A percentile compares a stretch with the other conserved stretches of the same genome.
These are phyloP conservation scores for Fraxinus excelsior DNA, from an alignment of 257 asterid species.

Conservation along the genomic window DNA sequence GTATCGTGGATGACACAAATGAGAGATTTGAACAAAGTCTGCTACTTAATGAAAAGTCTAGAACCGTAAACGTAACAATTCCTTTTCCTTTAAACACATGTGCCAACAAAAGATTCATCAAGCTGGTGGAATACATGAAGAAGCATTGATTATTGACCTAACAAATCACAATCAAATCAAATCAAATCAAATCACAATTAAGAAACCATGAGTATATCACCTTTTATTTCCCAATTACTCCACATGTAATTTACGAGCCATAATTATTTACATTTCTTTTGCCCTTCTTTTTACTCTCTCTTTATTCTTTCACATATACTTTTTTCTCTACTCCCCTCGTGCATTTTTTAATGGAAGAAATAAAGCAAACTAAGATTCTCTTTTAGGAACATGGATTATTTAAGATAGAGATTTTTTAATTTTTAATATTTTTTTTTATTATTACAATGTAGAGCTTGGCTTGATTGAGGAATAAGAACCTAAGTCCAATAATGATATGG, in stretches of 20 bases:
- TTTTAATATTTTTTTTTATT: neutral
- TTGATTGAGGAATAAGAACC: constrained; percentile 53
- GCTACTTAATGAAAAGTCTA: no score
- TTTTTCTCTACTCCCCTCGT: constrained; percentile 15
- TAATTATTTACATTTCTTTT: neutral
- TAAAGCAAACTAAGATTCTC: constrained; percentile 25
- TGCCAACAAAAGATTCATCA: neutral
- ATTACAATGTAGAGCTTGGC: constrained; percentile 23
- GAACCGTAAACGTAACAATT: no score
- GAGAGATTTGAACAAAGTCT: no score
- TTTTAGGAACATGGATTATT: constrained; percentile 7
- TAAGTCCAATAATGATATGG: constrained; percentile 31
- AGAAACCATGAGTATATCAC: neutral
- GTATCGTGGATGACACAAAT: no score
- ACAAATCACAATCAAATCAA: neutral
- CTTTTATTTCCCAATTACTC: neutral
- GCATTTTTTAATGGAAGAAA: constrained; percentile 16
- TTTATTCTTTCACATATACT: constrained; percentile 26
- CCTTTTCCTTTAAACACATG: neutral
- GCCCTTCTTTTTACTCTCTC: constrained; percentile 14
- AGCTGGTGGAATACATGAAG: neutral
- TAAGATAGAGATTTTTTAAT: neutral
- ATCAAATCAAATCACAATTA: neutral
- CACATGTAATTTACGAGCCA: neutral
- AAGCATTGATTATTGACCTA: neutral